Evolutionary conservation across 805 yeast genomes (phyloP), one percentile per base, ranked within the genome.

Genomic region (Candida odintsovae): DNA sequence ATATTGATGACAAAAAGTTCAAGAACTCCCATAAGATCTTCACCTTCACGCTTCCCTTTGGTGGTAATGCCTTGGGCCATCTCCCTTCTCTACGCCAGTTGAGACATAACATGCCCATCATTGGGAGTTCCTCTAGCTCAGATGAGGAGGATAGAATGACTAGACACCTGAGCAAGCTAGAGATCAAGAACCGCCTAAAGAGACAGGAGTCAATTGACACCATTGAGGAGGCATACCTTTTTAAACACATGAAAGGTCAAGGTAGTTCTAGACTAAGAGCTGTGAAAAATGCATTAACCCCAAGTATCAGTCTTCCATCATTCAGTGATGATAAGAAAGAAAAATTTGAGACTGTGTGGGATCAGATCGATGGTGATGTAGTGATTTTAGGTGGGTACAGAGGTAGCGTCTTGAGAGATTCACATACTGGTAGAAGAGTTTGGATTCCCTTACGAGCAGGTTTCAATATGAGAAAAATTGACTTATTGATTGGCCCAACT

Each of bases 401-500:
- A 56, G 97, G 97, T 2, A 79, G 89, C 40, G 77, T 84, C 6
- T 66, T 90, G 44, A 63, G 92, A 39, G 94, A 87, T 57, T 58
- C 77, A 1, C 67, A 68, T 12, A 83, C 95, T 0, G 65, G 71
- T 13, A 77, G 82, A 49, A 69, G 92, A 44, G 76, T 86, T 1
- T 90, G 97, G 97, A 78, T 90, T 37, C 97, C 97, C 21, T 59
- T 85, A 6, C 84, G 86, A 56, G 96, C 92, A 0, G 96, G 96
- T 0, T 73, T 90, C 43, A 82, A 86, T 54, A 68, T 89, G 25
- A 70, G 82, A 19, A 85, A 81, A 56, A 77, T 84, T 49, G 80
- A 86, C 68, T 66, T 90, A 20, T 65, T 79, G 12, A 68, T 90
- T 19, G 96, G 96, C 0, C 92, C 95, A 1, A 68, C 62, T 0